Percentiles rank a stretch among this genome's conserved stretches.
phyloP scores from a whole-genome alignment of 1,139 yeast species.

The Scheffersomyces insectosa region DNA sequence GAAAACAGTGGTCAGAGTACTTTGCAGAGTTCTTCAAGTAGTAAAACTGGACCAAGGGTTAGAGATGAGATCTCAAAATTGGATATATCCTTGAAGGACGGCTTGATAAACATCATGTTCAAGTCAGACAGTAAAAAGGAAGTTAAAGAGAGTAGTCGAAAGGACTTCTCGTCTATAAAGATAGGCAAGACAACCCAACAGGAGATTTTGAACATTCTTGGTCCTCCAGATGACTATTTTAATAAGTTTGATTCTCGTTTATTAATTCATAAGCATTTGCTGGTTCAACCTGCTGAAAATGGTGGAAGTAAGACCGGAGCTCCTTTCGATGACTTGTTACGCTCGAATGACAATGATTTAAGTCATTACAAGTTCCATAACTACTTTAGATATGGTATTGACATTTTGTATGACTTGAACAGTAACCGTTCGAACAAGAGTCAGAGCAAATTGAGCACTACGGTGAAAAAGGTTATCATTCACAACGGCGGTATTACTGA shows the following conservation, averaged over 20 bases:
- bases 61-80: neutral
- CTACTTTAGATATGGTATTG: conserved; percentile 55
- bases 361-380: conserved; percentile 50
- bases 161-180: conserved; percentile 3
- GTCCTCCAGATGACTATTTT: conserved; percentile 59
- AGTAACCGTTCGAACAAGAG: conserved; percentile 12
- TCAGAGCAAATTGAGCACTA: conserved; percentile 21
- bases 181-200: conserved; percentile 52
- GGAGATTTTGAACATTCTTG: conserved; percentile 45
- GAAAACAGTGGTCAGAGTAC: neutral
- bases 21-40: neutral
- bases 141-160: neutral
- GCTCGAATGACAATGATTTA: conserved; percentile 10
- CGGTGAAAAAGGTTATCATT: conserved; percentile 42
- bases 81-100: conserved; percentile 5
- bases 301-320: neutral
- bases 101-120: conserved; percentile 3
- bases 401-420: conserved; percentile 49
- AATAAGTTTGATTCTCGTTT: conserved; percentile 49
- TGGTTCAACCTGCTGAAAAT: neutral
- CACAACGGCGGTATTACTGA: conserved; percentile 55
- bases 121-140: neutral
- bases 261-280: conserved; percentile 36
- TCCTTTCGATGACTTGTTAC: neutral
- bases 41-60: neutral